A percentile compares a stretch with the other conserved stretches of the same genome.
These are phyloP conservation scores for Kentomonas sorsogonicus DNA, from an alignment of 208 protist genomes.

Conservation along the genomic window DNA sequence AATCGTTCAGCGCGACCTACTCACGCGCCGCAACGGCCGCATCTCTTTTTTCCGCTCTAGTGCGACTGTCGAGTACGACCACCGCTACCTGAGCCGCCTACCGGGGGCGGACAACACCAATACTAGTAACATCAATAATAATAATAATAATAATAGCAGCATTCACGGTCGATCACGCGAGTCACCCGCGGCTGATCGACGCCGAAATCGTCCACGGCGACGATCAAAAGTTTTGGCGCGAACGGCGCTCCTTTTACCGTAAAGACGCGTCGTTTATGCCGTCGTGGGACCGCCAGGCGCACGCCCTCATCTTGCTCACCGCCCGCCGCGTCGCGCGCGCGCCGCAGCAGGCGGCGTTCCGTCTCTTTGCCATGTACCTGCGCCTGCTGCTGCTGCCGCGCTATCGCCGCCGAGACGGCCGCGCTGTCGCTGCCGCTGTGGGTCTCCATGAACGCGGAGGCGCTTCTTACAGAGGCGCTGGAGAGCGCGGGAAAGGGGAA, in stretches of 20 bases:
- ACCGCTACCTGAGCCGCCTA: slow-evolving; percentile 34
- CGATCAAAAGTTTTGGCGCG: slow-evolving; percentile 72
- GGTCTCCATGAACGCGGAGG: slow-evolving; percentile 56
- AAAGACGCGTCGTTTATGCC: slow-evolving; percentile 40
- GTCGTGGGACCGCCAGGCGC: slow-evolving; percentile 73
- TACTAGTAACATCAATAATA: too few relatives aligned
- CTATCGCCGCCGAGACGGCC: slow-evolving; percentile 50
- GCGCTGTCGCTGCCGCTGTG: slow-evolving; percentile 64
- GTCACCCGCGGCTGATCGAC: slow-evolving; percentile 76
- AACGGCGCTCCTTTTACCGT: slow-evolving; percentile 62
- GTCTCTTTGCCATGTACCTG: slow-evolving; percentile 66
- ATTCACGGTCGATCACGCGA: too few relatives aligned
- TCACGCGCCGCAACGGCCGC: slow-evolving; percentile 65
- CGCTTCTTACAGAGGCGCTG: slow-evolving; percentile 27
- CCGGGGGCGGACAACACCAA: too few relatives aligned
- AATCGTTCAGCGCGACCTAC: slow-evolving; percentile 58
- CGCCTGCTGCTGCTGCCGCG: slow-evolving; percentile 70
- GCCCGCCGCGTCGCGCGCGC: slow-evolving; percentile 62
- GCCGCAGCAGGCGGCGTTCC: slow-evolving; percentile 79
- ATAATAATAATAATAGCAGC: too few relatives aligned
- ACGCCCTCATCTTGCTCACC: slow-evolving; percentile 71
- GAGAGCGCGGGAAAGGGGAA: slow-evolving; percentile 13
- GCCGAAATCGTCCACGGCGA: slow-evolving; percentile 77
- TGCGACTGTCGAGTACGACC: slow-evolving; percentile 60
- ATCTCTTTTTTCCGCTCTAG: slow-evolving; percentile 31